These are phyloP conservation scores for Leccinum arenicola DNA, from an alignment of 768 basidiomycete species.

Conservation along the genomic window DNA sequence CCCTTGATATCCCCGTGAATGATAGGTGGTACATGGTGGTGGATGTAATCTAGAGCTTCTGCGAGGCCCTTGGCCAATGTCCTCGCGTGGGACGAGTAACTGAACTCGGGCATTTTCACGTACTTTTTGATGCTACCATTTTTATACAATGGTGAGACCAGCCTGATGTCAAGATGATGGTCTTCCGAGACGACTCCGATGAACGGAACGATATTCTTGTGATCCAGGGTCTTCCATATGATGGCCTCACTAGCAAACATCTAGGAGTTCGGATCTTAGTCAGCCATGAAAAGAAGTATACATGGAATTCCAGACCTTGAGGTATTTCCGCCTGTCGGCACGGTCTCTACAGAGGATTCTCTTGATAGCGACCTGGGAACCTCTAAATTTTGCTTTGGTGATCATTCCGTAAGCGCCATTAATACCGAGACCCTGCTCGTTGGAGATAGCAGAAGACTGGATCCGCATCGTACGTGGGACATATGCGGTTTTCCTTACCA, in stretches of 20 bases:
- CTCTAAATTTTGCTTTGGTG: slow-evolving; percentile 13
- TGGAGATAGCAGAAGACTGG: neutral
- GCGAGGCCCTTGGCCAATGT: slow-evolving; percentile 18
- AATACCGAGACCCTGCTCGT: neutral
- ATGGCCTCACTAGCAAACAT: slow-evolving; percentile 28
- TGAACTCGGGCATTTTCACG: neutral
- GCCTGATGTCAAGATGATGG: slow-evolving; percentile 9
- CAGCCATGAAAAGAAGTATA: neutral
- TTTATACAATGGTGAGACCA: slow-evolving; percentile 24
- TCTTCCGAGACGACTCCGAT: slow-evolving; percentile 15
- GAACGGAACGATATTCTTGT: slow-evolving; percentile 31
- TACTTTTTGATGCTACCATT: slow-evolving; percentile 17
- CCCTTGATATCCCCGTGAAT: slow-evolving; percentile 44
- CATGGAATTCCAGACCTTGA: slow-evolving; percentile 12
- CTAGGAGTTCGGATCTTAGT: slow-evolving; percentile 10
- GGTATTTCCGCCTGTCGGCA: neutral
- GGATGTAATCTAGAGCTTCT: slow-evolving; percentile 23
- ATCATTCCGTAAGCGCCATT: slow-evolving; percentile 23
- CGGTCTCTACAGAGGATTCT: slow-evolving; percentile 6
- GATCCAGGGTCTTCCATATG: slow-evolving; percentile 25
- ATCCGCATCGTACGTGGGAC: slow-evolving; percentile 20
- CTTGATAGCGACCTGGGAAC: slow-evolving; percentile 27
- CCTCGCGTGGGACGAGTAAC: slow-evolving; percentile 5
- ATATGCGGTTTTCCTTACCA: slow-evolving; percentile 28
- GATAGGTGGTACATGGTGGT: slow-evolving; percentile 26